These are phyloP conservation scores for Penicillium brasilianum DNA, from an alignment of 2,329 filamentous ascomycete genomes.

Conservation along the genomic window DNA sequence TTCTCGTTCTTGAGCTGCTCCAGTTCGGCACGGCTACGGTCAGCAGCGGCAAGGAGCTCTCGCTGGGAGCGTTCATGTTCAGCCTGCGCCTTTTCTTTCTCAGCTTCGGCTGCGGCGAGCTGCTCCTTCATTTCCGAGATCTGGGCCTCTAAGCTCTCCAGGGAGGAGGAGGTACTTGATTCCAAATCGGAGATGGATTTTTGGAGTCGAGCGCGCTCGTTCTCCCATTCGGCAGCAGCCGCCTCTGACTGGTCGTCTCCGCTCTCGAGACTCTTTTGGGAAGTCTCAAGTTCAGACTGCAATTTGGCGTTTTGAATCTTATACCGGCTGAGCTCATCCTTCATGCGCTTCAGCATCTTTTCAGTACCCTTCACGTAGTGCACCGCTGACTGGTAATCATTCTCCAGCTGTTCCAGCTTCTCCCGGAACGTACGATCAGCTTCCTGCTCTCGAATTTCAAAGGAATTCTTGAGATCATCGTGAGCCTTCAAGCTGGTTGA, in stretches of 20 bases:
- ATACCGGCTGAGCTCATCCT: slow-evolving; percentile 92
- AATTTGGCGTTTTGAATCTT: slow-evolving; percentile 84
- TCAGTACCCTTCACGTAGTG: slow-evolving; percentile 98
- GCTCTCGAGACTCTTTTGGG: slow-evolving; percentile 59
- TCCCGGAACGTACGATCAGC: slow-evolving; percentile 89
- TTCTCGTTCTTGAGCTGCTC: slow-evolving; percentile 87
- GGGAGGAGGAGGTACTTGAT: slow-evolving; percentile 68
- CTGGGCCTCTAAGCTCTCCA: slow-evolving; percentile 72
- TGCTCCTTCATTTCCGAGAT: slow-evolving; percentile 72
- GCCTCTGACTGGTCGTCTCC: slow-evolving; percentile 47
- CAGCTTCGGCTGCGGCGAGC: slow-evolving; percentile 66
- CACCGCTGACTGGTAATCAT: slow-evolving; percentile 95
- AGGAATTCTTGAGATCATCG: slow-evolving; percentile 79
- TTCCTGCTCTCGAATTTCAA: slow-evolving; percentile 80
- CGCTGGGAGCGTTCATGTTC: slow-evolving; percentile 59
- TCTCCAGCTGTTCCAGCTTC: slow-evolving; percentile 90
- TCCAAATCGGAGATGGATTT: slow-evolving; percentile 72
- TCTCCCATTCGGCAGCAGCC: slow-evolving; percentile 70
- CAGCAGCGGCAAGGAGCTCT: slow-evolving; percentile 61
- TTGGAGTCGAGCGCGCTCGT: slow-evolving; percentile 71
- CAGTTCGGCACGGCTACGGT: slow-evolving; percentile 69
- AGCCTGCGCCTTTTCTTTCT: slow-evolving; percentile 70
- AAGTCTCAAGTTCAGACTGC: slow-evolving; percentile 76
- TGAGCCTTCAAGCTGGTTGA: slow-evolving; percentile 76
- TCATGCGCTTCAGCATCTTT: slow-evolving; percentile 98